Conservation (phyloP, 2,329 filamentous ascomycete genomes). For the Fusarium tupiense region DNA sequence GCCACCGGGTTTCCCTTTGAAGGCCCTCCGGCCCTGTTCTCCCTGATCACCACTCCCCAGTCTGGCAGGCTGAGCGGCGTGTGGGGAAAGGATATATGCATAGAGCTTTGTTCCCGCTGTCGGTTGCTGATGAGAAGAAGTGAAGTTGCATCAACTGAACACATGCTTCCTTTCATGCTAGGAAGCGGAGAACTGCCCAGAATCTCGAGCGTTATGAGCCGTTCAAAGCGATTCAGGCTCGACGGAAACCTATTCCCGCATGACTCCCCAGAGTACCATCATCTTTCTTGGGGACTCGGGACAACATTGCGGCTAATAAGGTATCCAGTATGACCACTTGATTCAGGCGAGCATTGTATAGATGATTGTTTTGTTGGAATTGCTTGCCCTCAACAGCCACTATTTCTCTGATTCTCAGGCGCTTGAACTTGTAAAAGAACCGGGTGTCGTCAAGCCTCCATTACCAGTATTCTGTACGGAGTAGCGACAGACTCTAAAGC, state of each 20-base stretch:
- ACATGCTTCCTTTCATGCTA: slow-evolving; percentile 19
- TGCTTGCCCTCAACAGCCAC: background rate
- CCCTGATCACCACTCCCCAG: slow-evolving; percentile 1
- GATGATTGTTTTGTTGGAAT: background rate
- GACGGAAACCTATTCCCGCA: slow-evolving; percentile 23
- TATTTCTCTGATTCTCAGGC: background rate
- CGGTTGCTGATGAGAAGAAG: background rate
- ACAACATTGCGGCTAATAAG: background rate
- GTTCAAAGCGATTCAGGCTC: background rate
- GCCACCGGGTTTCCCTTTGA: slow-evolving; percentile 27
- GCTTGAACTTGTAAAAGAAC: background rate
- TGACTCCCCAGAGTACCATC: background rate
- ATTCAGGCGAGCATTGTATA: background rate
- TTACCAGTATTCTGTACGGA: background rate
- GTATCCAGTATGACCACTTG: background rate
- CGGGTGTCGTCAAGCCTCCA: too few relatives aligned
- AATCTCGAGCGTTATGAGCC: slow-evolving; percentile 4
- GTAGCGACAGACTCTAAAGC: background rate
- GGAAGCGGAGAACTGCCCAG: slow-evolving; percentile 22
- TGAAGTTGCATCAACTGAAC: slow-evolving; percentile 1
- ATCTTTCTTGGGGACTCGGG: background rate
- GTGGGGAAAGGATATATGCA: slow-evolving; percentile 26
- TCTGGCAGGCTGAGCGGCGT: slow-evolving; percentile 3
- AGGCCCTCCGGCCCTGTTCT: slow-evolving; percentile 19
- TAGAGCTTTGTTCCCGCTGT: slow-evolving; percentile 13